Evolutionary conservation across 2,329 filamentous ascomycete species (phyloP).

Genomic region (Fonsecaea multimorphosa): DNA sequence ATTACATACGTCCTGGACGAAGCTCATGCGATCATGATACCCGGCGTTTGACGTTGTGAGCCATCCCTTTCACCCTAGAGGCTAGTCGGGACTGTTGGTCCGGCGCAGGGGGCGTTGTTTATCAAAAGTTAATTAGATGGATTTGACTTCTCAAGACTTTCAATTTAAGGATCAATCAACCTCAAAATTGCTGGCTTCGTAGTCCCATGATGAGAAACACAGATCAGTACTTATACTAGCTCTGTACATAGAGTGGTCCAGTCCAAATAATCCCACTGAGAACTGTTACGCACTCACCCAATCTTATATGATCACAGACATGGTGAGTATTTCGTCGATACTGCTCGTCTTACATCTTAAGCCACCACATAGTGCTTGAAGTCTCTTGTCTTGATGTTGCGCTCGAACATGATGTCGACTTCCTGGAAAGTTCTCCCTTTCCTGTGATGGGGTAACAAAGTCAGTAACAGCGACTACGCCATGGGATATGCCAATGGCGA

Average conservation of each 20-base stretch:
- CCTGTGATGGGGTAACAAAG: slow-evolving; percentile 6
- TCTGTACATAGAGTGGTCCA: not conserved
- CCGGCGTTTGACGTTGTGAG: slow-evolving; percentile 1
- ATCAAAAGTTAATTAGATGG: not conserved
- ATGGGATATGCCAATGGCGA: not conserved
- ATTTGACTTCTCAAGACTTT: not conserved
- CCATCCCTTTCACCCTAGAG: not conserved
- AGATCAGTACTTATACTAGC: not conserved
- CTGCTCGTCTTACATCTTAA: not conserved
- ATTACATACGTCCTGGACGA: not conserved
- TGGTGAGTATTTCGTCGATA: not conserved
- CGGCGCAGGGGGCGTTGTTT: not conserved
- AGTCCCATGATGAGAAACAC: not conserved
- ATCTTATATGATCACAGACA: not conserved
- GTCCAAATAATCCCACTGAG: too few species aligned
- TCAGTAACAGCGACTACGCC: not conserved
- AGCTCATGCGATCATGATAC: slow-evolving; percentile 25
- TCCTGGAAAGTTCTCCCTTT: slow-evolving; percentile 41
- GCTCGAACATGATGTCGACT: slow-evolving; percentile 45
- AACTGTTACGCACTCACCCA: not conserved
- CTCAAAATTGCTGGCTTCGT: not conserved
- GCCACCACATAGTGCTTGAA: slow-evolving; percentile 36
- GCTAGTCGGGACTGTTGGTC: not conserved
- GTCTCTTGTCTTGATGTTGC: slow-evolving; percentile 37
- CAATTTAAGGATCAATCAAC: not conserved